Evolutionary conservation across 768 basidiomycete genomes (phyloP).

Genomic region (Clitopilus hobsonii): DNA sequence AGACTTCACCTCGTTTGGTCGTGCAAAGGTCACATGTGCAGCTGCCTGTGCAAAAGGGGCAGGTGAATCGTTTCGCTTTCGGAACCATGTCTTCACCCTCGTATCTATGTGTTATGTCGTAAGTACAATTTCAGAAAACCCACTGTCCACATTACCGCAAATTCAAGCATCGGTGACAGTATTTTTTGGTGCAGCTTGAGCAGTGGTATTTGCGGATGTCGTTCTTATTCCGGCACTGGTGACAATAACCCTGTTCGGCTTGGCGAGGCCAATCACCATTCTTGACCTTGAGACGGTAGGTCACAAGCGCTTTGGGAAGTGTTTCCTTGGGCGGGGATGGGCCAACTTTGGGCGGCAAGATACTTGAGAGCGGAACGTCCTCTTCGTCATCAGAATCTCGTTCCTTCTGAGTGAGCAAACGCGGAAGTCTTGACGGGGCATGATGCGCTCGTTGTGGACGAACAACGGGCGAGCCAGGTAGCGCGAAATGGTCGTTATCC

Average conservation of each 20-base stretch:
- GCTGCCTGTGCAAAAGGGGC: slow-evolving; percentile 38
- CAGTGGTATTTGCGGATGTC: slow-evolving; percentile 9
- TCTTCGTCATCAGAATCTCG: background rate
- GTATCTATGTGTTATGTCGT: slow-evolving; percentile 17
- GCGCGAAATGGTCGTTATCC: background rate
- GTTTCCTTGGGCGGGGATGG: background rate
- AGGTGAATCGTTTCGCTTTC: slow-evolving; percentile 22
- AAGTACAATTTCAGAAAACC: background rate
- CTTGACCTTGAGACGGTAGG: too few species aligned
- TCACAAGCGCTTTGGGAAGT: background rate
- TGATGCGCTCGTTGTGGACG: background rate
- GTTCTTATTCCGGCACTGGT: slow-evolving; percentile 14
- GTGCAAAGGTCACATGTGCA: slow-evolving; percentile 25
- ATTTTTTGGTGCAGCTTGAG: slow-evolving; percentile 8
- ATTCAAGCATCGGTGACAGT: slow-evolving; percentile 15
- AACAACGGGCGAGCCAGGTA: background rate
- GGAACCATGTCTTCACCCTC: slow-evolving; percentile 10
- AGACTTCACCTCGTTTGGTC: background rate
- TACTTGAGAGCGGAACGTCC: background rate
- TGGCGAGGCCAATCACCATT: slow-evolving; percentile 6
- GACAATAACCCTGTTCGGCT: slow-evolving; percentile 13
- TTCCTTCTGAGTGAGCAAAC: background rate
- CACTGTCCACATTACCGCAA: slow-evolving; percentile 10
- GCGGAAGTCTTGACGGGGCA: background rate
- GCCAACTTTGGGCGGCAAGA: background rate